A percentile compares a stretch with the other conserved stretches of the same genome.
Conservation (phyloP, 768 basidiomycete genomes). For the Wakefieldia striispora region DNA sequence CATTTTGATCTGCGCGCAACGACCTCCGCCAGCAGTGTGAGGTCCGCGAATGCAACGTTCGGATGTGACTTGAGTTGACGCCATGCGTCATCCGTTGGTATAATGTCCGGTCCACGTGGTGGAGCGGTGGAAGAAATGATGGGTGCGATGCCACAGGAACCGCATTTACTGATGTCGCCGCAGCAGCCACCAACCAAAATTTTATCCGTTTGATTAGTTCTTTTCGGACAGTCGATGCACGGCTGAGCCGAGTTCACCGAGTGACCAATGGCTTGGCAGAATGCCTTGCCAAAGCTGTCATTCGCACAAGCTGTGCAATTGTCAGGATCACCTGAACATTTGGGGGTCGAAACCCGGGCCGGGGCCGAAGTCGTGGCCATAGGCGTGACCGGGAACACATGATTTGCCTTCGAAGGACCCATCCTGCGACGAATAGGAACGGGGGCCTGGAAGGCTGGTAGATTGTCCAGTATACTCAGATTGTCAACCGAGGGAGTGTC, state of each 20-base stretch:
- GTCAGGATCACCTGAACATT: conserved; percentile 82
- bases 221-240: conserved; percentile 57
- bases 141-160: conserved; percentile 34
- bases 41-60: conserved; percentile 81
- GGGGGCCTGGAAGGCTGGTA: conserved; percentile 77
- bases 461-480: conserved; percentile 69
- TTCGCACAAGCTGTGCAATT: conserved; percentile 86
- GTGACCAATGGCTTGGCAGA: conserved; percentile 73
- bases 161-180: conserved; percentile 32
- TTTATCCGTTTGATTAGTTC: conserved; percentile 24
- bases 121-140: conserved; percentile 23
- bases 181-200: conserved; percentile 37
- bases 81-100: conserved; percentile 84
- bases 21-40: conserved; percentile 82
- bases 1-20: conserved; percentile 82
- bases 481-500: conserved; percentile 28
- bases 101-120: conserved; percentile 43
- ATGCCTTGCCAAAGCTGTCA: conserved; percentile 85
- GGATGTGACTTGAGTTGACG: conserved; percentile 83
- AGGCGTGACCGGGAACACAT: conserved; percentile 54
- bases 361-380: conserved; percentile 27
- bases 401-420: conserved; percentile 36
- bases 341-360: conserved; percentile 30
- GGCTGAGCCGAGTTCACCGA: conserved; percentile 50
- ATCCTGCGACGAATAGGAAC: conserved; percentile 72